Evolutionary conservation across 257 asterid genomes (phyloP).

Genomic region (Henckelia pumila): DNA sequence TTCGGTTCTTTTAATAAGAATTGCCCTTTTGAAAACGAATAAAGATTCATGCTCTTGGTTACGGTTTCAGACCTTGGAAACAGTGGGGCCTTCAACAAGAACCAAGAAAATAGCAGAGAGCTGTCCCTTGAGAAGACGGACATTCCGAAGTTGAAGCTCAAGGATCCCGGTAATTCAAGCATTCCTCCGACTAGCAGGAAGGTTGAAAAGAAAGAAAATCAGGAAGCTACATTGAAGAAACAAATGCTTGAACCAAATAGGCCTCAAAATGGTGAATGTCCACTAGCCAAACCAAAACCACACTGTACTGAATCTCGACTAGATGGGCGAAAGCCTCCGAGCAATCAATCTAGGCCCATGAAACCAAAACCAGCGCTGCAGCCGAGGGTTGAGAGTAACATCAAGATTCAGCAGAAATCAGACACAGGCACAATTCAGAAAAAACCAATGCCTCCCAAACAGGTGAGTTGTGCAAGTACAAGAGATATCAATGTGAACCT

Average conservation of each 20-base stretch:
- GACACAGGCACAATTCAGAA: slow-evolving; percentile 32
- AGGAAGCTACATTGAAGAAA: no score
- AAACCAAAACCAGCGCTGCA: slow-evolving; percentile 35
- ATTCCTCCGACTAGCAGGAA: slow-evolving; percentile 28
- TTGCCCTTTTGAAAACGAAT: slow-evolving; percentile 43
- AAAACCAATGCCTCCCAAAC: slow-evolving; percentile 41
- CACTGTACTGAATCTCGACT: not conserved
- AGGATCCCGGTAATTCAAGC: slow-evolving; percentile 21
- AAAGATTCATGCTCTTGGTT: slow-evolving; percentile 21
- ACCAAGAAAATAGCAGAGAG: not conserved
- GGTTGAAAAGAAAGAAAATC: no score
- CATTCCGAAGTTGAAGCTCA: slow-evolving; percentile 21
- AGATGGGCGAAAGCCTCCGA: slow-evolving; percentile 13
- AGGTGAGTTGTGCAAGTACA: slow-evolving; percentile 32
- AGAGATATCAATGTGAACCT: not conserved
- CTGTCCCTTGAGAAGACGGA: not conserved
- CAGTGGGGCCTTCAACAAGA: not conserved
- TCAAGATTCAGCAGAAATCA: slow-evolving; percentile 33
- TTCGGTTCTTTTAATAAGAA: slow-evolving; percentile 46
- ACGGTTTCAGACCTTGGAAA: not conserved
- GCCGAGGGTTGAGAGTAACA: slow-evolving; percentile 22
- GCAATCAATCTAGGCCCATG: slow-evolving; percentile 28
- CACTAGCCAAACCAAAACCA: slow-evolving; percentile 41
- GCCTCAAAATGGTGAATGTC: slow-evolving; percentile 32
- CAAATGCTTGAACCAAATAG: slow-evolving; percentile 37